A percentile compares a stretch with the other conserved stretches of the same genome.
phyloP scores from a whole-genome alignment of 345 rosid genomes.

The Theobroma cacao region DNA sequence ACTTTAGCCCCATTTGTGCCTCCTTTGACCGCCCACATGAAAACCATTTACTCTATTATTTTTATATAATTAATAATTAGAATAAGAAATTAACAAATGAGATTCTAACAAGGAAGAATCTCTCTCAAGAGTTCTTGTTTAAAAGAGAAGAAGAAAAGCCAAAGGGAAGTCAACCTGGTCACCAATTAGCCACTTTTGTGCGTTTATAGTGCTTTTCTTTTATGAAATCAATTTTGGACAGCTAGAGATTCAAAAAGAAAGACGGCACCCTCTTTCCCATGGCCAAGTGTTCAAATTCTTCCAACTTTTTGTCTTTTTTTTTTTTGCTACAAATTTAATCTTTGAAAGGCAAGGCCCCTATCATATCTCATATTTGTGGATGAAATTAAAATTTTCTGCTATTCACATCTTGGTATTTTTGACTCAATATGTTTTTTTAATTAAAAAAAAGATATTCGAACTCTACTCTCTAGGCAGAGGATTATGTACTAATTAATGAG shows the following conservation, averaged over 20 bases:
- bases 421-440: not conserved
- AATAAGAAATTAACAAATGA: not conserved
- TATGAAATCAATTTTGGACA: constrained; percentile 24
- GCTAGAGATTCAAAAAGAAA: constrained; percentile 8
- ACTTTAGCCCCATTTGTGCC: not conserved
- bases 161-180: constrained; percentile 17
- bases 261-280: not conserved
- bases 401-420: not conserved
- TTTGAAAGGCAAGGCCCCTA: not conserved
- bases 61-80: not conserved
- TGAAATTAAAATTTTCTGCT: not conserved
- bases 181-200: not conserved
- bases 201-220: not conserved
- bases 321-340: not conserved
- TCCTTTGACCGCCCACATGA: constrained; percentile 5
- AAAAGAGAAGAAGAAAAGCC: not conserved
- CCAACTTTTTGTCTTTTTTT: no score
- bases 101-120: not conserved
- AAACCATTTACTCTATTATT: not conserved
- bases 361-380: not conserved
- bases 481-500: no score
- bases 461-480: no score
- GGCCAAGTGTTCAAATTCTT: not conserved
- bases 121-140: not conserved
- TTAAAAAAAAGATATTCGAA: no score